Evolutionary conservation across 495 filamentous ascomycete species (phyloP), one percentile per base, ranked within the genome.

Genomic region (Penicillium verhagenii): DNA sequence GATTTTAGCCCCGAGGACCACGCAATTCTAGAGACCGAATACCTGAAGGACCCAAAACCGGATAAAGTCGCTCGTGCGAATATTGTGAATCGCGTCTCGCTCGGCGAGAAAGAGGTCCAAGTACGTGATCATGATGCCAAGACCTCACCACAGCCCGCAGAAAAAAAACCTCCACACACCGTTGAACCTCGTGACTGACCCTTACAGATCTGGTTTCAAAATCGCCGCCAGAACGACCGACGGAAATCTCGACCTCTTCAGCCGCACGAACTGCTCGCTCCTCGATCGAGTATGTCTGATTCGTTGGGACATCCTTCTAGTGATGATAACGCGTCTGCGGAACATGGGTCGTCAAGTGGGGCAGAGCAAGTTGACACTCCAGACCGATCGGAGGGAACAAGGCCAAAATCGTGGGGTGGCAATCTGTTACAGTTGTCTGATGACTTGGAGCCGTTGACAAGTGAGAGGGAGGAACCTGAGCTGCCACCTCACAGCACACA

Each of bases 71-170:
- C 88, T 64, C 89, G 94, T 66, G 79, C 87, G 40, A 87, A 86
- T 61, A 90, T 99, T 53, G 88, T 92, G 50, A 83, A 81, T 70
- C 85, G 83, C 66, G 95, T 97, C 50, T 86, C 88, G 42, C 80
- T 99, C 61, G 94, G 89, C 56, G 94, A 99, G 74, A 97, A 97
- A 70, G 93, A 97, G 78, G 91, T 97, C 16, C 95, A 97, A 84
- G 94, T 97, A 63, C 79, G 88, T 51, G 55, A 63, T 57, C 79
- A 87, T 51, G 55, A 63, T 57, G 54, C 56, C 59, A 62, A 64
- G 61, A 67, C 55, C 76, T 52, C 54, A 54, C 57, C 39, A 29
- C 25, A 60, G n/a, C n/a, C n/a, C n/a, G n/a, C n/a, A n/a, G n/a
- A n/a, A n/a, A n/a, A n/a, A 58, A 64, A 59, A 54, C 59, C 47